phyloP scores from a whole-genome alignment of 2,329 filamentous ascomycete species.

The Ophiosphaerella korrae region DNA sequence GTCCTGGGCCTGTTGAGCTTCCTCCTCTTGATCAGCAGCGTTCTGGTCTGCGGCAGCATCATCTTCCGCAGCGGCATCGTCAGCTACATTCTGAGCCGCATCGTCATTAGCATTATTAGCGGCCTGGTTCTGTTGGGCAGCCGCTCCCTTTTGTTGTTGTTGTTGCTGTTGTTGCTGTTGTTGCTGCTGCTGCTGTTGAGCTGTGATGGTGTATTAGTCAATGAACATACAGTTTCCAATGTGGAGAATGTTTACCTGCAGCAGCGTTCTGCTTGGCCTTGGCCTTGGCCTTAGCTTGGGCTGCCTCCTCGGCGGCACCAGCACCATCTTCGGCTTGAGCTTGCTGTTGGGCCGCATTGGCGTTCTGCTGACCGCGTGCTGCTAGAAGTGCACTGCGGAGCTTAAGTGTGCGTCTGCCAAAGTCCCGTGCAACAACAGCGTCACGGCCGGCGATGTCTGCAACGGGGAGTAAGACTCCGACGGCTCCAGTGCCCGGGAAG shows the following conservation, averaged over 20 bases:
- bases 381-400: constrained; percentile 33
- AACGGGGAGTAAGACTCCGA: constrained; percentile 26
- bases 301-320: constrained; percentile 6
- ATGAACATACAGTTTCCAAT: too few species aligned
- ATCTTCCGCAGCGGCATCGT: constrained; percentile 4
- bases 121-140: constrained; percentile 1
- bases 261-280: constrained; percentile 1
- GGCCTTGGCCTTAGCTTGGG: constrained; percentile 5
- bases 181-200: neutral
- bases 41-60: constrained; percentile 2
- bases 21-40: neutral
- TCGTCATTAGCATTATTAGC: neutral
- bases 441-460: constrained; percentile 30
- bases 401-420: constrained; percentile 32
- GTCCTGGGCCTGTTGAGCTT: neutral
- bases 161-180: neutral
- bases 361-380: constrained; percentile 20
- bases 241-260: neutral
- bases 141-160: neutral
- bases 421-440: constrained; percentile 23
- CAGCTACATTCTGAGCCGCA: too few species aligned
- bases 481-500: constrained; percentile 35
- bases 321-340: constrained; percentile 4
- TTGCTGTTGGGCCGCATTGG: constrained; percentile 9
- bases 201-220: too few species aligned